Conservation (phyloP, 2,329 filamentous ascomycete species). For the Penicillium olsonii region DNA sequence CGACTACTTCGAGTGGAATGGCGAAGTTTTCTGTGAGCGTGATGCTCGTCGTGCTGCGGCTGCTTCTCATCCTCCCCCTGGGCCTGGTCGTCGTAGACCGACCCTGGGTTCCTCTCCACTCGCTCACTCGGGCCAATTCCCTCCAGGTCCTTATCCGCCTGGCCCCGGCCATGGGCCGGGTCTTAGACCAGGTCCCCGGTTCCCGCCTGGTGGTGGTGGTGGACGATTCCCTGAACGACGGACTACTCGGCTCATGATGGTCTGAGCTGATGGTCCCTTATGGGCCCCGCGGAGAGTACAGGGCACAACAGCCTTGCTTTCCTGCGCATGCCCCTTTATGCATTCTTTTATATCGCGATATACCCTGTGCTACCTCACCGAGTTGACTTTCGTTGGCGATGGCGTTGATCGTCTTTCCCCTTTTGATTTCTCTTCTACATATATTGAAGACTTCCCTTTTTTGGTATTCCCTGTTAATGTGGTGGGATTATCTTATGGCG, state of each 20-base stretch:
- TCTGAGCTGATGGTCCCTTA: constrained; percentile 31
- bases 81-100: constrained; percentile 37
- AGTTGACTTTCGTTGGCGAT: constrained; percentile 9
- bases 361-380: constrained; percentile 21
- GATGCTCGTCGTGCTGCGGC: constrained; percentile 68
- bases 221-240: constrained; percentile 51
- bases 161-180: constrained; percentile 3
- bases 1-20: constrained; percentile 88
- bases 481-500: constrained; percentile 12
- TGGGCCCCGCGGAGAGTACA: neutral
- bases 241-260: constrained; percentile 53
- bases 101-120: constrained; percentile 37
- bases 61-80: constrained; percentile 23
- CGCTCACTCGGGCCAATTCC: constrained; percentile 29
- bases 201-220: constrained; percentile 31
- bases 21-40: constrained; percentile 79
- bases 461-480: constrained; percentile 8
- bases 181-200: constrained; percentile 22
- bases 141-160: constrained; percentile 28
- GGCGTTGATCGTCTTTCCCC: constrained; percentile 18
- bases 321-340: neutral
- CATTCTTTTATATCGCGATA: constrained; percentile 24
- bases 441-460: neutral
- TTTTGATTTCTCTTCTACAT: constrained; percentile 8
- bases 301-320: neutral